Evolutionary conservation across 192 early-diverging fungal species (phyloP), one percentile per base, ranked within the genome.

Genomic region (Polychytrium aggregatum): DNA sequence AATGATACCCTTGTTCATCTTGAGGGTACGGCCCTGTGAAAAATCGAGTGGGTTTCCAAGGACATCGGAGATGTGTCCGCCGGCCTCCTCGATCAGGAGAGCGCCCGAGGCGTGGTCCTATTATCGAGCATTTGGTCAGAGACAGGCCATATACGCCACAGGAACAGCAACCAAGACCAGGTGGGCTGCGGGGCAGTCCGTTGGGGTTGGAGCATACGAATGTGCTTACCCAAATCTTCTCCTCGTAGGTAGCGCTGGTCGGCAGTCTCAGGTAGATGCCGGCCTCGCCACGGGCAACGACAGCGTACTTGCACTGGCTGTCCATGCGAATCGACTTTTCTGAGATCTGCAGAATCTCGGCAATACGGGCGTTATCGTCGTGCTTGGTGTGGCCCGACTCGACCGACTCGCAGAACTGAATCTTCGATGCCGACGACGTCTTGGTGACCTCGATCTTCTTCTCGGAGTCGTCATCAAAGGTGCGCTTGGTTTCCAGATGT

Each of bases 281-380:
- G 1, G 91, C 92, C 67, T 97, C 87, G 26, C 93, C 96, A 46
- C 93, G 71, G 1, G 92, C 74, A 10, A 99, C 64, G 5, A 87
- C 76, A 38, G 78, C 86, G 57, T 99, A 99, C 63, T 99, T 99
- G 75, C 88, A 91, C 70, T 97, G 93, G 52, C 83, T 86, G 65
- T 99, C 96, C 87, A 99, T 96, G 22, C 96, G 80, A 9, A 94
- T 71, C 1, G 88, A 67, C 26, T 74, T 52, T 37, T 74, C 72
- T 6, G 78, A 81, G 53, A 97, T 96, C n/a, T 80, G 81, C 18
- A 99, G 63, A 6, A 78, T 43, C n/a, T 67, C 48, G 3, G 67
- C 70, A 65, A 99, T 92, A 44, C 74, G 56, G 17, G 74, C 80
- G 18, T 83, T 71, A 41, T 92, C 85, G 22, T 64, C 64, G 47